Conservation (phyloP, 805 yeast genomes). For the Cyberlindnera xishuangbannaensis region DNA sequence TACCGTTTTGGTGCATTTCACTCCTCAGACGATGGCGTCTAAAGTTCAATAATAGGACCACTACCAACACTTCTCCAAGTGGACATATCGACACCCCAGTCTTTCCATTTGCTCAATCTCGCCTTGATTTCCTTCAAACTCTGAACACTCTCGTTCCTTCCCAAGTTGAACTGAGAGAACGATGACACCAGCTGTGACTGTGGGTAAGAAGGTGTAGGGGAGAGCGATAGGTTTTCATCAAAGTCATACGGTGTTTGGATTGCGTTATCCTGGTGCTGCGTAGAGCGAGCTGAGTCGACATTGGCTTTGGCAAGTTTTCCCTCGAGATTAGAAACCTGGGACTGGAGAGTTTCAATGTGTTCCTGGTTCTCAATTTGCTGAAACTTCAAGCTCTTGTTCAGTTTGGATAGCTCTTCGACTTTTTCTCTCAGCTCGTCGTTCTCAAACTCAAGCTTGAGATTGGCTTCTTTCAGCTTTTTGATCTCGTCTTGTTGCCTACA, state of each 20-base stretch:
- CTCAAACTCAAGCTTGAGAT: slow-evolving; percentile 17
- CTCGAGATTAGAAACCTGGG: slow-evolving; percentile 23
- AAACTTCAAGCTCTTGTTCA: slow-evolving; percentile 32
- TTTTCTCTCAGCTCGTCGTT: slow-evolving; percentile 24
- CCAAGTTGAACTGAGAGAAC: slow-evolving; percentile 16
- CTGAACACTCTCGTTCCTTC: slow-evolving; percentile 23
- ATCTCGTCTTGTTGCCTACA: slow-evolving; percentile 17
- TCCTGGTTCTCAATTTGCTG: slow-evolving; percentile 32
- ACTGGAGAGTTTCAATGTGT: slow-evolving; percentile 27
- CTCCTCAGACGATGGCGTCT: too few species aligned
- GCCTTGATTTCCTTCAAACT: slow-evolving; percentile 49
- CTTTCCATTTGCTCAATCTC: slow-evolving; percentile 65
- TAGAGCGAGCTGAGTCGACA: slow-evolving; percentile 22
- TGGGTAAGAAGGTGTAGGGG: slow-evolving; percentile 21
- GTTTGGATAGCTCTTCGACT: slow-evolving; percentile 30
- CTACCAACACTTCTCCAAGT: slow-evolving; percentile 68
- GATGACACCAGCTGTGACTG: slow-evolving; percentile 8
- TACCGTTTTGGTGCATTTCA: neutral
- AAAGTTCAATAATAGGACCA: slow-evolving; percentile 54
- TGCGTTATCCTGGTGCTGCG: slow-evolving; percentile 10
- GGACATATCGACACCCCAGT: slow-evolving; percentile 85
- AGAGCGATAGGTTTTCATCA: slow-evolving; percentile 17
- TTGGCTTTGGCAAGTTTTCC: slow-evolving; percentile 18
- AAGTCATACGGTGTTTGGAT: slow-evolving; percentile 17
- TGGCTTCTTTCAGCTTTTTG: slow-evolving; percentile 29